Evolutionary conservation across 306 rosid species (phyloP), one percentile per base, ranked within the genome.

Genomic region (Inga oerstediana): DNA sequence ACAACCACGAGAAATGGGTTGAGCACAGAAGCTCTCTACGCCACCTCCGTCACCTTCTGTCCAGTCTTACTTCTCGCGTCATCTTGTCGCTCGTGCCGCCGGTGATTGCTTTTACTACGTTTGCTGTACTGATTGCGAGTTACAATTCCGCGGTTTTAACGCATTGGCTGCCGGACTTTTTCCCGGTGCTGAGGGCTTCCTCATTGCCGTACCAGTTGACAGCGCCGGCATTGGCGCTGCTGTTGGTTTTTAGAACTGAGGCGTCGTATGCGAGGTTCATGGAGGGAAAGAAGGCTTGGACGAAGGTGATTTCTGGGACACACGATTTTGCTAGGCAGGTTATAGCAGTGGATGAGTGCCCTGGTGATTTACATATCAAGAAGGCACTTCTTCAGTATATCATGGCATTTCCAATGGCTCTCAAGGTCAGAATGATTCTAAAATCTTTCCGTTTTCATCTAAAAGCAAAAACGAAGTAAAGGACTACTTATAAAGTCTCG

Each of bases 281-380:
- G 39, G 98, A 94, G 73, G 98, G 98, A 76, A 90, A 91, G 89
- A 94, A 89, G 79, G 94, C 97, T 0, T 94, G 98, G 98, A 91
- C 90, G 30, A 86, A 66, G 61, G 97, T 94, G 65, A 82, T 93
- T 78, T 77, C 92, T 5, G 95, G 84, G 73, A 81, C 93, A 0
- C 90, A 90, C n/a, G 97, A 94, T 84, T 87, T 94, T 4, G 91
- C 95, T 0, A 85, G 89, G 56, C 91, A 86, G 74, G 92, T 93
- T 43, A 83, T 92, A 85, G 82, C 89, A 4, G 76, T 79, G 5
- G 91, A 80, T 58, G 90, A 85, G 43, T 68, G 20, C 66, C 65
- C 91, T 4, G 54, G 49, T 7, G 89, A 94, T 80, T 81, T 87
- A 8, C 76, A 70, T n/a, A 52, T 93, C 74, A 93, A 88, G 88